Percentiles rank a stretch among this genome's conserved stretches.
These are phyloP conservation scores for Penicillium ucsense DNA, from an alignment of 495 filamentous ascomycete genomes.

Conservation along the genomic window DNA sequence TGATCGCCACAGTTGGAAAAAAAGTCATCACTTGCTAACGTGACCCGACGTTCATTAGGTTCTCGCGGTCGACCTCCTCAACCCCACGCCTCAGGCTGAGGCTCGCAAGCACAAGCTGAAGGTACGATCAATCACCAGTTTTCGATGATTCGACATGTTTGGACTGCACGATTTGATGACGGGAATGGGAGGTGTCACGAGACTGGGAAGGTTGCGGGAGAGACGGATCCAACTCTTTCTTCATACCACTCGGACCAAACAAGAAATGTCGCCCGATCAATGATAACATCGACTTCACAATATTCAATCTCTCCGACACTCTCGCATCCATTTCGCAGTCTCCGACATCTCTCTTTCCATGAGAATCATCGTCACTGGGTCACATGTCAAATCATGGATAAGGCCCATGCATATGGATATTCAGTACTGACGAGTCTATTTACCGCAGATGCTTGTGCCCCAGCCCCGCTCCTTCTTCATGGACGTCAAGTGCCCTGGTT, in stretches of 20 bases:
- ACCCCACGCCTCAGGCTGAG: constrained; percentile 91
- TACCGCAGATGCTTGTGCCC: constrained; percentile 74
- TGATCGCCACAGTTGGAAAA: too few species aligned
- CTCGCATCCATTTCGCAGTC: too few species aligned
- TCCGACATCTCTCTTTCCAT: too few species aligned
- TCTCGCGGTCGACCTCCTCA: constrained; percentile 99
- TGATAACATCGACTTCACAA: neutral
- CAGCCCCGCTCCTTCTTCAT: constrained; percentile 98
- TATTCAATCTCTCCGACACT: too few species aligned
- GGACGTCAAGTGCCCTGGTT: constrained; percentile 99
- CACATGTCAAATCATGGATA: too few species aligned
- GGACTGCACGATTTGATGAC: too few species aligned
- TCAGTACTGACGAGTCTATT: neutral
- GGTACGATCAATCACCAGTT: constrained; percentile 46
- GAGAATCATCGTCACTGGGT: too few species aligned
- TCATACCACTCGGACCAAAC: neutral
- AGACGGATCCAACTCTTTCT: neutral
- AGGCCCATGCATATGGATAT: neutral
- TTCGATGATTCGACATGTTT: neutral
- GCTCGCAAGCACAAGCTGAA: constrained; percentile 99
- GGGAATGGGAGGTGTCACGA: too few species aligned
- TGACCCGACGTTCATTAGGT: constrained; percentile 48
- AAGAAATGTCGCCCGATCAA: neutral
- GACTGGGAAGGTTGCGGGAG: neutral
- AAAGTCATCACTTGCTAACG: constrained; percentile 12